Percentiles rank a stretch among this genome's conserved stretches.
Conservation (phyloP, 2,329 filamentous ascomycete species). For the Monosporascus ibericus region DNA sequence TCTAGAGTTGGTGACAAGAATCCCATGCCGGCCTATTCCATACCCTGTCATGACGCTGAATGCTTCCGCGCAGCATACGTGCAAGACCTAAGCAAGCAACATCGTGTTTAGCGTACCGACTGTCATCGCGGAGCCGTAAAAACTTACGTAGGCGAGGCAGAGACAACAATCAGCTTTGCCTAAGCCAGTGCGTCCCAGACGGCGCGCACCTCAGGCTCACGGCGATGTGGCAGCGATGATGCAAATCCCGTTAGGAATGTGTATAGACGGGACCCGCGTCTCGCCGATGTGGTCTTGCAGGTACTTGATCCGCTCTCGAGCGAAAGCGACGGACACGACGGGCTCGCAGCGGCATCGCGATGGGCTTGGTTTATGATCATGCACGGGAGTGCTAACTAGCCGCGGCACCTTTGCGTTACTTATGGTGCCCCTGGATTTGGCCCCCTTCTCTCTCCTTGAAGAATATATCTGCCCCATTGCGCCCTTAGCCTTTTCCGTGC, state of each 20-base stretch:
- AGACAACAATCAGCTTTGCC: slow-evolving; percentile 1
- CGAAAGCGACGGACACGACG: background rate
- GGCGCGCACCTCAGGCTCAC: background rate
- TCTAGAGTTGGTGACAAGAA: background rate
- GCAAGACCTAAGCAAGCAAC: background rate
- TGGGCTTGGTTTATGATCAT: background rate
- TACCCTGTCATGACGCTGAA: background rate
- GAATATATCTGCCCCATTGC: too few relatives aligned
- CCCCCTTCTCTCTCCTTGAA: background rate
- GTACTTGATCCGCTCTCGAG: background rate
- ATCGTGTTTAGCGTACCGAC: background rate
- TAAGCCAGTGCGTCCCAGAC: background rate
- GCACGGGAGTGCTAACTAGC: background rate
- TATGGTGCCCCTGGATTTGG: background rate
- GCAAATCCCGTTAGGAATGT: background rate
- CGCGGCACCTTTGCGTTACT: background rate
- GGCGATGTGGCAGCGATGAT: background rate
- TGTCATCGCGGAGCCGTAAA: background rate
- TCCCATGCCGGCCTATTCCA: background rate
- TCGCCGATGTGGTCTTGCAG: background rate
- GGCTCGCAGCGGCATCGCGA: background rate
- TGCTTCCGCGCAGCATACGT: background rate
- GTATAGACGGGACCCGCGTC: background rate
- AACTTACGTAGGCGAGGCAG: background rate
- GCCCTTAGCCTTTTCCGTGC: too few relatives aligned